phyloP scores from a whole-genome alignment of 768 basidiomycete species.

The Butyriboletus loyo region DNA sequence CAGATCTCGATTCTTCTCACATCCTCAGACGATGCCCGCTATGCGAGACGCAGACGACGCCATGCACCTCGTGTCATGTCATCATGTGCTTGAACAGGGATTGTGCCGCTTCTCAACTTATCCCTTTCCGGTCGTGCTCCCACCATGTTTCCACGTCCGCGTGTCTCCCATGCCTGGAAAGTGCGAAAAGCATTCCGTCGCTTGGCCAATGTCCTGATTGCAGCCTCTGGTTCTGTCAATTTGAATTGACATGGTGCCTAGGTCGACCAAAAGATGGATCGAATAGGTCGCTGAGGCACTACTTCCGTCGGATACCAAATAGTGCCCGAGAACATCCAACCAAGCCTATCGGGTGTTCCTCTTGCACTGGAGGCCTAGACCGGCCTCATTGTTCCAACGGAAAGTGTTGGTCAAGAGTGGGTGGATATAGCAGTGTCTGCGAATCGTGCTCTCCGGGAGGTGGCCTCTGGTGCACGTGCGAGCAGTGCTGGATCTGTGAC shows the following conservation, averaged over 20 bases:
- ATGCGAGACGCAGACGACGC: conserved; percentile 4
- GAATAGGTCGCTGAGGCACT: not conserved
- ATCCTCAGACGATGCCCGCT: conserved; percentile 9
- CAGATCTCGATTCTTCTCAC: not conserved
- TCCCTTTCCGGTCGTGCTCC: conserved; percentile 18
- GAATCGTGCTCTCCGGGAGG: conserved; percentile 15
- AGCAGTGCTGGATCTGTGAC: conserved; percentile 22
- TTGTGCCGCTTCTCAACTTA: conserved; percentile 16
- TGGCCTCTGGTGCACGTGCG: conserved; percentile 22
- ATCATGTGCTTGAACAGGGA: conserved; percentile 18
- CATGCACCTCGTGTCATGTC: conserved; percentile 7
- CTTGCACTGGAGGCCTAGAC: conserved; percentile 3
- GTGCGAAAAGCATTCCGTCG: not conserved
- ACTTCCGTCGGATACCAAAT: not conserved
- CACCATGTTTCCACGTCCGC: conserved; percentile 3
- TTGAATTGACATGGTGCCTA: conserved; percentile 22
- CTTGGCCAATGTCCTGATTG: conserved; percentile 22
- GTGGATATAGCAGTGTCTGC: conserved; percentile 12
- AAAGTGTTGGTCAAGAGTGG: conserved; percentile 19
- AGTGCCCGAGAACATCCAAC: conserved; percentile 12
- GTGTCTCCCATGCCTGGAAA: conserved; percentile 14
- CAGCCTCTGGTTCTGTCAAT: conserved; percentile 20
- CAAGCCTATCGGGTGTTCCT: conserved; percentile 12
- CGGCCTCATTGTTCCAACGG: conserved; percentile 11
- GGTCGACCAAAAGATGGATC: conserved; percentile 15